Evolutionary conservation across 345 rosid species (phyloP), one percentile per base, ranked within the genome.

Genomic region (Camelina hispida): DNA sequence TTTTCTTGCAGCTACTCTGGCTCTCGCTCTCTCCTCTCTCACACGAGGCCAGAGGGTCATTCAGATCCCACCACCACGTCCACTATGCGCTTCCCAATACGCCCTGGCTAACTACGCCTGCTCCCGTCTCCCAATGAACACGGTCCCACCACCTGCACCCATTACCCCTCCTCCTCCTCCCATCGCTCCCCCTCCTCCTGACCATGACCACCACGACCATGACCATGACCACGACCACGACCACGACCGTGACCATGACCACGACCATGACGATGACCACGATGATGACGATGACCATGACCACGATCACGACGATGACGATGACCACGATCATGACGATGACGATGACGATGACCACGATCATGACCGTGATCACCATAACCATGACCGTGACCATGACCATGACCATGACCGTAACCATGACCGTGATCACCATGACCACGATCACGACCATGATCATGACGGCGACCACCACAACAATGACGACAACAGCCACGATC

Each of bases 31-130:
- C 43, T 58, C 63, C 7, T 65, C 62, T 34, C 16, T 72, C 57
- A 59, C 77, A 6, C 34, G 25, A 40, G 77, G 81, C 73, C 81
- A 72, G n/a, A 66, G 63, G 52, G 62, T 65, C 22, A 53, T 78
- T 1, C 73, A 66, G 28, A 78, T 78, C 30, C 81, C 81, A 30
- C 61, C 80, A 30, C 85, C 79, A 2, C 86, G 65, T 25, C 93
- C 93, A 4, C 85, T 91, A 17, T 94, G 97, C 38, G 66, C 82
- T 46, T 81, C 91, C 78, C 98, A 91, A 75, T 81, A 86, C 64
- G 63, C 90, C 1, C 69, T 91, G 1, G 96, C 71, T 57, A 90
- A 85, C 76, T 81, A 90, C 54, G 95, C 97, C 1, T 94, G 98
- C 61, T 28, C 81, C 0, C 37, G 7, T 68, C 78, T 91, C 18